phyloP scores from a whole-genome alignment of 305 asterid genomes.

The Andrographis paniculata region DNA sequence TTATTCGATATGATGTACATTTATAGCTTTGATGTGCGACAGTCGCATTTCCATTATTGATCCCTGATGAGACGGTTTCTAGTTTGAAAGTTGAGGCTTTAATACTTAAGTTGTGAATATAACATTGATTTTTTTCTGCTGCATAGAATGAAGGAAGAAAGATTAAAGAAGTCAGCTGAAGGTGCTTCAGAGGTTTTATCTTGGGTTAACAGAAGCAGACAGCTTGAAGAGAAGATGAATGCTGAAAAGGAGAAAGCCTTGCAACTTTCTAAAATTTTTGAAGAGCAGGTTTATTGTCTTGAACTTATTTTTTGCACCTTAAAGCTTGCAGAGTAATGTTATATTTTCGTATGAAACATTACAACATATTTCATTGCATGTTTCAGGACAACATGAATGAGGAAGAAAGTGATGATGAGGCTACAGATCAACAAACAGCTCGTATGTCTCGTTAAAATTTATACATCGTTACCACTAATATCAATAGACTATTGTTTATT shows the following conservation, averaged over 20 bases:
- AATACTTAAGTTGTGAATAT: neutral
- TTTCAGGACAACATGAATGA: conserved; percentile 73
- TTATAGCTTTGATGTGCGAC: no score
- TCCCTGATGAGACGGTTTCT: no score
- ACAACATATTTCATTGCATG: conserved; percentile 21
- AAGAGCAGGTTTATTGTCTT: conserved; percentile 67
- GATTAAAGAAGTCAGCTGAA: conserved; percentile 62
- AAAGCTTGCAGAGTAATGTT: no score
- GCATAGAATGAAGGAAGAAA: conserved; percentile 76
- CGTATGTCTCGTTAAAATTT: conserved; percentile 31
- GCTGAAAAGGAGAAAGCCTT: conserved; percentile 66
- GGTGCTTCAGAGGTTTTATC: conserved; percentile 64
- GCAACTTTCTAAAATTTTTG: conserved; percentile 75
- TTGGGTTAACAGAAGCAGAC: conserved; percentile 80
- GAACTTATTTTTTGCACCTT: no score
- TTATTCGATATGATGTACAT: no score
- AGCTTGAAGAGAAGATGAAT: conserved; percentile 63
- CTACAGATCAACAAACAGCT: conserved; percentile 25
- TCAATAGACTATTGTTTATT: conserved; percentile 1
- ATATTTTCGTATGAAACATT: no score
- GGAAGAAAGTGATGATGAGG: conserved; percentile 75
- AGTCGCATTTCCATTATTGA: no score
- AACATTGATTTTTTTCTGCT: conserved; percentile 4
- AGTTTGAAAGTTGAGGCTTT: neutral
- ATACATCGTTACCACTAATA: neutral